A percentile compares a stretch with the other conserved stretches of the same genome.
Conservation (phyloP, 2,329 filamentous ascomycete genomes). For the Passalora sequoiae region DNA sequence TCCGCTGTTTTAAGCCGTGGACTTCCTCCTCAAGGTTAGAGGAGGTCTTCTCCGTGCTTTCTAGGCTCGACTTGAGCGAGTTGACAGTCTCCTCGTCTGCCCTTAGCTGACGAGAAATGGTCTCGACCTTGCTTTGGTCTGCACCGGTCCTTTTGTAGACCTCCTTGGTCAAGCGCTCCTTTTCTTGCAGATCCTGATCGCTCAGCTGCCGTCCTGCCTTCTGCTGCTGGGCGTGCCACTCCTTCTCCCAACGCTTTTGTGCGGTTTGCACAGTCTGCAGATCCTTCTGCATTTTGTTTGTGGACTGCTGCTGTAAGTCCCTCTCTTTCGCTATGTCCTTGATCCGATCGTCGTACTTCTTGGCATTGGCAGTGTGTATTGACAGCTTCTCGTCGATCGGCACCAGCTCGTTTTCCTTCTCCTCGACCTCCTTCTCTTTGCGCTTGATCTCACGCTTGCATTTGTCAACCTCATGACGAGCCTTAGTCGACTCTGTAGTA, state of each 20-base stretch:
- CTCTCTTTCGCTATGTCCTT: conserved; percentile 69
- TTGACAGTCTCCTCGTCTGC: conserved; percentile 88
- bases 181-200: conserved; percentile 81
- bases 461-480: conserved; percentile 69
- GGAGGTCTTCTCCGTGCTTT: conserved; percentile 67
- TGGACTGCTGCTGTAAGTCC: conserved; percentile 62
- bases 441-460: conserved; percentile 79
- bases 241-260: conserved; percentile 78
- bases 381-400: conserved; percentile 89
- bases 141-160: conserved; percentile 76
- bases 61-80: conserved; percentile 82
- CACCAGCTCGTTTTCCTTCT: conserved; percentile 76
- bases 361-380: conserved; percentile 66
- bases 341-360: conserved; percentile 62
- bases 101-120: conserved; percentile 80
- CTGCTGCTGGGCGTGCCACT: conserved; percentile 78
- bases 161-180: conserved; percentile 76
- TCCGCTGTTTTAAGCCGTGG: conserved; percentile 62
- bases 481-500: conserved; percentile 73
- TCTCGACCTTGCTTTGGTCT: conserved; percentile 77
- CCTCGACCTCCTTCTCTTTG: conserved; percentile 82
- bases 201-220: conserved; percentile 82
- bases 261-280: conserved; percentile 83
- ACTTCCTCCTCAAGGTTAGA: conserved; percentile 71
- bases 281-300: conserved; percentile 73